phyloP scores from a whole-genome alignment of 1,284 basidiomycete species.

The Cryptococcus wingfieldii region DNA sequence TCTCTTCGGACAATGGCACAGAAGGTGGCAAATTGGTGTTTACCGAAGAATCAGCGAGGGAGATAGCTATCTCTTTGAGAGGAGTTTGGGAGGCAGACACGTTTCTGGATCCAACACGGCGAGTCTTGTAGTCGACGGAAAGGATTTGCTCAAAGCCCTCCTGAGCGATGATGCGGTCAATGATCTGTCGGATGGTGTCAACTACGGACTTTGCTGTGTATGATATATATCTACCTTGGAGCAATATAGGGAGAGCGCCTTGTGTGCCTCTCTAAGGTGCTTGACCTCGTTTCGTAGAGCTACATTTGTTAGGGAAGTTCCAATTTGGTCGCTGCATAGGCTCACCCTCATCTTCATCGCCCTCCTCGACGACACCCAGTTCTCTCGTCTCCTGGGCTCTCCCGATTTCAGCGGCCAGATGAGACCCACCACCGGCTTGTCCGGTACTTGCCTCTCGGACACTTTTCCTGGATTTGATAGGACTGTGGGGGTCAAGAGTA shows the following conservation, averaged over 20 bases:
- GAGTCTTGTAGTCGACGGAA: constrained; percentile 69
- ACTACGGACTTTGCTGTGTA: not conserved
- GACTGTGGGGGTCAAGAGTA: not conserved
- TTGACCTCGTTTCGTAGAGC: constrained; percentile 75
- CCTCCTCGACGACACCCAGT: constrained; percentile 22
- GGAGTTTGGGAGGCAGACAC: constrained; percentile 3
- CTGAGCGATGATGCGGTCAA: constrained; percentile 87
- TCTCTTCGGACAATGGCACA: not conserved
- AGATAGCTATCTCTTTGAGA: constrained; percentile 3
- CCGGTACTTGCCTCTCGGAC: constrained; percentile 53
- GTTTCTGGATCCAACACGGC: constrained; percentile 12
- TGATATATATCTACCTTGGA: constrained; percentile 58
- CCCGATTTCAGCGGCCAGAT: constrained; percentile 84
- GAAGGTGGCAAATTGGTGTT: not conserved
- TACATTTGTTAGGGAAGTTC: constrained; percentile 6
- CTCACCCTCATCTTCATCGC: constrained; percentile 33
- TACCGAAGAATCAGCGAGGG: not conserved
- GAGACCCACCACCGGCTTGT: constrained; percentile 74
- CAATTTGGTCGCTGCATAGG: not conserved
- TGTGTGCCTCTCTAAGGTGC: constrained; percentile 87
- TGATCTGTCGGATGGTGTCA: constrained; percentile 54
- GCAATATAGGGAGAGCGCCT: constrained; percentile 85
- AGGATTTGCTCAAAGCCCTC: constrained; percentile 92
- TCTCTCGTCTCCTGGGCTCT: constrained; percentile 58
- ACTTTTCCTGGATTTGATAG: constrained; percentile 8